phyloP scores from a whole-genome alignment of 495 filamentous ascomycete genomes.

The Glarea lozoyensis region DNA sequence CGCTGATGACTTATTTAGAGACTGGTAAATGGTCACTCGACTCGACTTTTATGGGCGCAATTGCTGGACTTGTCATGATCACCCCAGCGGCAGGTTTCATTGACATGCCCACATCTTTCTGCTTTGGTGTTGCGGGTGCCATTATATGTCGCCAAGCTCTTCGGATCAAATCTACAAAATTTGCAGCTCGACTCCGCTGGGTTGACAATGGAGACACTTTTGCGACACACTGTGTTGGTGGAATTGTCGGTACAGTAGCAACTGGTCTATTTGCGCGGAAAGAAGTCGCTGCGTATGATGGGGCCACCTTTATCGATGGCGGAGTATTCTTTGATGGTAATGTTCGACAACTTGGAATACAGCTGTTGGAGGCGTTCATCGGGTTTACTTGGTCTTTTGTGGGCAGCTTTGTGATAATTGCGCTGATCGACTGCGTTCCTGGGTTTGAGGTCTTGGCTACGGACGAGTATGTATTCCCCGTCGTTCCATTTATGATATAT shows the following conservation, averaged over 20 bases:
- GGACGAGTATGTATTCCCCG: constrained; percentile 54
- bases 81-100: constrained; percentile 33
- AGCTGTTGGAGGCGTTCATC: constrained; percentile 74
- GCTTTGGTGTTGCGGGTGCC: constrained; percentile 34
- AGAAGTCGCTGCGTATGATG: constrained; percentile 40
- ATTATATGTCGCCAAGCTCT: constrained; percentile 36
- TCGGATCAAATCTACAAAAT: constrained; percentile 36
- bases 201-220: constrained; percentile 94
- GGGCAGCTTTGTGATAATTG: constrained; percentile 75
- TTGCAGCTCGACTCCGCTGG: constrained; percentile 50
- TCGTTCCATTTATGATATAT: constrained; percentile 34
- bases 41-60: constrained; percentile 40
- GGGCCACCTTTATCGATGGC: constrained; percentile 54
- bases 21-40: constrained; percentile 38
- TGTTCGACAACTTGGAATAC: constrained; percentile 78
- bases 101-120: constrained; percentile 33
- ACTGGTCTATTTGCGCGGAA: constrained; percentile 91
- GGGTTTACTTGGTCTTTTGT: constrained; percentile 81
- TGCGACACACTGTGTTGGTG: constrained; percentile 81
- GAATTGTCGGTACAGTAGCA: constrained; percentile 76
- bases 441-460: constrained; percentile 69
- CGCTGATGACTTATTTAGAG: constrained; percentile 33
- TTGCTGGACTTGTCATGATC: constrained; percentile 40
- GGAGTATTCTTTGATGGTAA: constrained; percentile 86
- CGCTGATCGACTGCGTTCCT: constrained; percentile 78